Evolutionary conservation across 2,329 filamentous ascomycete genomes (phyloP).

Genomic region (Ilyonectria robusta): DNA sequence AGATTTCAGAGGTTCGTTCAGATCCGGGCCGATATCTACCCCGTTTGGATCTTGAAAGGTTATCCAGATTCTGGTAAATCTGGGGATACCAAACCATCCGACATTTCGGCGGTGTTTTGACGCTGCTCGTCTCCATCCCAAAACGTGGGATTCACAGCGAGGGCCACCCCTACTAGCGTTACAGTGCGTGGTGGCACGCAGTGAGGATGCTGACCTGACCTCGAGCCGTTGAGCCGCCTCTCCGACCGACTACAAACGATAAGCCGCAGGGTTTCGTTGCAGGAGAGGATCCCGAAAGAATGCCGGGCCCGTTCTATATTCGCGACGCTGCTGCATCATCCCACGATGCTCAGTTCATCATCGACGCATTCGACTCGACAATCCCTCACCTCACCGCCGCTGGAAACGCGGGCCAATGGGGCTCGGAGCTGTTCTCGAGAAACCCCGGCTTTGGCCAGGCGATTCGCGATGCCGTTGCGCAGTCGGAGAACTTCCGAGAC

Average conservation of each 20-base stretch:
- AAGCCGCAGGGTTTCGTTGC: slow-evolving; percentile 23
- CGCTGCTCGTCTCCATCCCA: slow-evolving; percentile 25
- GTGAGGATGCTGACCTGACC: slow-evolving; percentile 34
- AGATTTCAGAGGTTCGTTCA: slow-evolving; percentile 12
- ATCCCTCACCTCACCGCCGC: slow-evolving; percentile 46
- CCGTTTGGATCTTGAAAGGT: slow-evolving; percentile 24
- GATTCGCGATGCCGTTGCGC: slow-evolving; percentile 36
- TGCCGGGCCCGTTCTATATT: slow-evolving; percentile 42
- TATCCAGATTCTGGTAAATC: slow-evolving; percentile 21
- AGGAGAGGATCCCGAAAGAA: slow-evolving; percentile 26
- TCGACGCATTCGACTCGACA: slow-evolving; percentile 49
- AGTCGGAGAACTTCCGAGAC: slow-evolving; percentile 45
- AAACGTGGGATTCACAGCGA: slow-evolving; percentile 35
- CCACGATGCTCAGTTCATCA: slow-evolving; percentile 49
- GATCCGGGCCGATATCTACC: slow-evolving; percentile 26
- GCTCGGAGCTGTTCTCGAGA: slow-evolving; percentile 43
- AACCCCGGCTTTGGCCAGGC: slow-evolving; percentile 41
- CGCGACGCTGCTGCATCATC: slow-evolving; percentile 40
- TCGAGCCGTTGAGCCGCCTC: slow-evolving; percentile 31
- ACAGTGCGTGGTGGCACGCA: slow-evolving; percentile 27
- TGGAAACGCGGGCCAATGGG: slow-evolving; percentile 50
- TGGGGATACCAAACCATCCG: slow-evolving; percentile 13
- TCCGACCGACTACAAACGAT: slow-evolving; percentile 29
- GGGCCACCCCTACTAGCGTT: slow-evolving; percentile 43
- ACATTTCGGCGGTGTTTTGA: slow-evolving; percentile 6